Base-by-base conservation (phyloP, 768 basidiomycete genomes). In the Galerina sulciceps region DNA sequence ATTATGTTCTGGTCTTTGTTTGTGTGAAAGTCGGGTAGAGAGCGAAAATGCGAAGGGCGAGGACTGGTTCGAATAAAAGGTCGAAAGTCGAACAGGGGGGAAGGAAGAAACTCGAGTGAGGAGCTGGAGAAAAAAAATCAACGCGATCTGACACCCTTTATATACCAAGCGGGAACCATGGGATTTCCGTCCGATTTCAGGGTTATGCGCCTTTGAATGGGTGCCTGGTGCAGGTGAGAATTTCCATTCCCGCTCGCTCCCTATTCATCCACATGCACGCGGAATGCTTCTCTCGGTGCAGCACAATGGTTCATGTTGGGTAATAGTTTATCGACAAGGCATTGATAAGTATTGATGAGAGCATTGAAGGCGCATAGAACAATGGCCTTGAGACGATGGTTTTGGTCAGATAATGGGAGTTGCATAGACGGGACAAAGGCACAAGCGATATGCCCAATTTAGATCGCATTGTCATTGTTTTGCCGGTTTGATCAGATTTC, bases 1-100 rank as follows among this genome's bases (percentile, higher is more conserved):
- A 89, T 89, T 54, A 47, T 80, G 62, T 55, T 46, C 53, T 67
- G 52, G 57, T 57, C 49, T 52, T 57, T 60, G 50, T 53, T 51
- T 57, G 57, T 63, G n/a, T n/a, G n/a, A 65, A 67, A 52, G 67
- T 61, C 58, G 58, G 67, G 61, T 59, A 65, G 63, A 67, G 64
- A 60, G 62, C 57, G 55, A 58, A 67, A 55, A 53, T 43, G 41
- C n/a, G 23, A 43, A 45, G n/a, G 11, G 46, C 13, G 38, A 35
- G 26, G 44, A 42, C 40, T 53, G 46, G 34, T 47, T 31, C 26
- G 26, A 31, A n/a, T n/a, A 31, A 31, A 15, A 57, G 55, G 47
- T 47, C 40, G 62, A 60, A 56, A 62, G 60, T 45, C 63, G 59
- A 58, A 64, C 65, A 63, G 54, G 53, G 58, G n/a, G n/a, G n/a